These are phyloP conservation scores for Colletotrichum caudatum DNA, from an alignment of 2,329 filamentous ascomycete genomes.

Conservation along the genomic window DNA sequence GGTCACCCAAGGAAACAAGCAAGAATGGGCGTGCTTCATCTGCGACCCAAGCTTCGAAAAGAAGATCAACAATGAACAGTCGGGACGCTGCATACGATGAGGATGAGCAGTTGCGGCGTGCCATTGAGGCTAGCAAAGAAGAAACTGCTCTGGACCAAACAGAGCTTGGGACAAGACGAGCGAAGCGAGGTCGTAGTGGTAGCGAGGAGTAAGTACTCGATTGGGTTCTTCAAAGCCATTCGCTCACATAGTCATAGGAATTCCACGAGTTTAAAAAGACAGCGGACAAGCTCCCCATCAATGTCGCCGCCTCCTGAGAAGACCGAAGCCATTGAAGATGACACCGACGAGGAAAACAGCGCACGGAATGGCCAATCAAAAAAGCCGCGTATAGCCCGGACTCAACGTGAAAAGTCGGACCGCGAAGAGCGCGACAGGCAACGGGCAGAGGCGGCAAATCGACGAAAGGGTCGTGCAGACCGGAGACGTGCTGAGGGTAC, in stretches of 20 bases:
- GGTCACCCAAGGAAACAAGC: constrained; percentile 65
- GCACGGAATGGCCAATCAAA: constrained; percentile 65
- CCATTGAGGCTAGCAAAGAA: constrained; percentile 95
- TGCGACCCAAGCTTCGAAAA: constrained; percentile 74
- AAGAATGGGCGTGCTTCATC: constrained; percentile 68
- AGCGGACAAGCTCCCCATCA: constrained; percentile 83
- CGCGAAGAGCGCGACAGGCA: constrained; percentile 81
- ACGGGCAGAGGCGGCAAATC: constrained; percentile 79
- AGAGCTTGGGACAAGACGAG: constrained; percentile 69
- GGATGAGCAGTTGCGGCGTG: constrained; percentile 86
- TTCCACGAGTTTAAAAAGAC: constrained; percentile 79
- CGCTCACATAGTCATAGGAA: constrained; percentile 65
- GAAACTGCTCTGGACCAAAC: constrained; percentile 69
- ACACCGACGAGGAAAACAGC: constrained; percentile 78
- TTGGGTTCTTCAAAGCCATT: background rate
- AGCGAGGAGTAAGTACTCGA: constrained; percentile 85
- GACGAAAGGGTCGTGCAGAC: constrained; percentile 85
- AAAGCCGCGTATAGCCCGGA: constrained; percentile 71
- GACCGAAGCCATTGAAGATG: constrained; percentile 64
- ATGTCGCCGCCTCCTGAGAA: constrained; percentile 68
- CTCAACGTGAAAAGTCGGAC: constrained; percentile 72
- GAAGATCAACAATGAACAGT: constrained; percentile 97
- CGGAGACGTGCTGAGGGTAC: constrained; percentile 84
- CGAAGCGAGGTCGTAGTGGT: constrained; percentile 88
- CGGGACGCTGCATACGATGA: constrained; percentile 95